Percentiles rank a stretch among this genome's conserved stretches.
Evolutionary conservation across 2,329 filamentous ascomycete genomes (phyloP).

Genomic region (Beauveria bassiana): DNA sequence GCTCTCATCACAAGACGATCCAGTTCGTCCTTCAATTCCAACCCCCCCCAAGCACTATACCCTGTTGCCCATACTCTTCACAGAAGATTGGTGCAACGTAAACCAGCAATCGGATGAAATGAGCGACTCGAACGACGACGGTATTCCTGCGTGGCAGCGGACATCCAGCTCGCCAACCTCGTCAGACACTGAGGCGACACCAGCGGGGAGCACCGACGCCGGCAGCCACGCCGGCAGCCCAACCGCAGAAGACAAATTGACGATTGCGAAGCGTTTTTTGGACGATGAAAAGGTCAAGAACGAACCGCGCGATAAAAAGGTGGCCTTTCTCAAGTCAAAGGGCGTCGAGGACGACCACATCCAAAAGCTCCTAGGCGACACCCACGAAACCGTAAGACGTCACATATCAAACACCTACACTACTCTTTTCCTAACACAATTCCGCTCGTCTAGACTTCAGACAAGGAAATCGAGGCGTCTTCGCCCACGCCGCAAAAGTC

Average conservation of each 20-base stretch:
- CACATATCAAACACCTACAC: not conserved
- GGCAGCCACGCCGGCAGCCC: conserved; percentile 13
- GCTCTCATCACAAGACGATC: not conserved
- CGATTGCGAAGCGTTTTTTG: conserved; percentile 69
- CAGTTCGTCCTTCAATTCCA: not conserved
- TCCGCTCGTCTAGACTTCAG: not conserved
- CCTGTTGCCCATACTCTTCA: not conserved
- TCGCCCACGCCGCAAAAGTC: conserved; percentile 19
- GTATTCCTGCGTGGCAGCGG: conserved; percentile 27
- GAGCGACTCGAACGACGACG: conserved; percentile 21
- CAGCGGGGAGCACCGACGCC: not conserved
- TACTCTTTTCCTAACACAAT: not conserved
- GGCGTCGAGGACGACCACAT: conserved; percentile 63
- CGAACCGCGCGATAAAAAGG: conserved; percentile 64
- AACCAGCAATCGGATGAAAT: conserved; percentile 17
- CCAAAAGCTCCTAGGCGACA: conserved; percentile 48
- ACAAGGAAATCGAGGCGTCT: not conserved
- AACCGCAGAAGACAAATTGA: conserved; percentile 27
- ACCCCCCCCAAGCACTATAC: not conserved
- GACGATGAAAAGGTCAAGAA: conserved; percentile 64
- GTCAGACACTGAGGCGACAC: not conserved
- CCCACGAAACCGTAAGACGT: conserved; percentile 6
- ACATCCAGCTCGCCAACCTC: not conserved
- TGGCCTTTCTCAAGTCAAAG: conserved; percentile 69
- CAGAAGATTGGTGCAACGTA: not conserved